phyloP scores from a whole-genome alignment of 176 grass and related monocot species.

The Musa troglodytarum region DNA sequence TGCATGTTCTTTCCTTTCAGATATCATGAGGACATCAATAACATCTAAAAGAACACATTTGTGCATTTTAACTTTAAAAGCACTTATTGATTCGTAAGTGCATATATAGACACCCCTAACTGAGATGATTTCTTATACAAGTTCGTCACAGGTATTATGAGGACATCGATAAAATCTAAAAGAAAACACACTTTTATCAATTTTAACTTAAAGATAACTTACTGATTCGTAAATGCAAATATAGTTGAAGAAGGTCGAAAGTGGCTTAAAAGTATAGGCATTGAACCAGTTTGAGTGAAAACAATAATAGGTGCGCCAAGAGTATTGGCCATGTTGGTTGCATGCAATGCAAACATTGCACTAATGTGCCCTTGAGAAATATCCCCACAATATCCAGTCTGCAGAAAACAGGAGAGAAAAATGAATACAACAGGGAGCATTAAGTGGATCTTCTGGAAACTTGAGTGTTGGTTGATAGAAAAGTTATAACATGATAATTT shows the following conservation, averaged over 20 bases:
- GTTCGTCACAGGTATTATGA: too few relatives aligned
- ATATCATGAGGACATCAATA: too few relatives aligned
- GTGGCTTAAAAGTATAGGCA: conserved; percentile 86
- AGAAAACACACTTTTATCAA: not conserved
- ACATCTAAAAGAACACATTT: too few relatives aligned
- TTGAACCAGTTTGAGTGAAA: conserved; percentile 89
- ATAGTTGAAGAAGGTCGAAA: conserved; percentile 70
- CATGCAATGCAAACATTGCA: conserved; percentile 83
- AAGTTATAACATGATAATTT: too few relatives aligned
- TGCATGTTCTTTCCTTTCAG: too few relatives aligned
- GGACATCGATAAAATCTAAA: not conserved
- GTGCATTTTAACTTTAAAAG: too few relatives aligned
- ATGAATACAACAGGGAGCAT: too few relatives aligned
- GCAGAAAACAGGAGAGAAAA: conserved; percentile 25
- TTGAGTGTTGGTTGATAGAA: too few relatives aligned
- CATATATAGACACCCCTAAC: too few relatives aligned
- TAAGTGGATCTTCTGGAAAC: too few relatives aligned
- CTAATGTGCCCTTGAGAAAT: conserved; percentile 60
- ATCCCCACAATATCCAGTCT: conserved; percentile 37
- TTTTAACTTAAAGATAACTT: conserved; percentile 19
- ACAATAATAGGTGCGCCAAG: conserved; percentile 75
- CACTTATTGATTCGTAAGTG: too few relatives aligned
- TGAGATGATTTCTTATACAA: too few relatives aligned
- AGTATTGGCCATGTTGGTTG: conserved; percentile 82
- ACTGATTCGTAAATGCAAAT: conserved; percentile 93